A percentile compares a stretch with the other conserved stretches of the same genome.
phyloP scores from a whole-genome alignment of 805 yeast species.

The Yamadazyma sp. region DNA sequence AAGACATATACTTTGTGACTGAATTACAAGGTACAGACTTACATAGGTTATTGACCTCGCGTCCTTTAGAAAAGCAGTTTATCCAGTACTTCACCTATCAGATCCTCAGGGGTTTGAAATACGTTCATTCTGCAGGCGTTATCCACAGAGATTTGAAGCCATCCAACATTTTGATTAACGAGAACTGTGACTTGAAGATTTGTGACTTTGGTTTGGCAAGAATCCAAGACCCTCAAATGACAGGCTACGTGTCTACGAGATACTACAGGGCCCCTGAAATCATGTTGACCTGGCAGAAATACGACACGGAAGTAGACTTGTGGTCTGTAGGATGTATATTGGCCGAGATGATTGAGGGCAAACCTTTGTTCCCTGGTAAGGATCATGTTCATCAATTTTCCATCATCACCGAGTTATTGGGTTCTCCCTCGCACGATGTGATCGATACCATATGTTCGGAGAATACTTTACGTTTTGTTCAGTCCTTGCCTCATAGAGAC shows the following conservation, averaged over 20 bases:
- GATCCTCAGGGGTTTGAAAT: slow-evolving; percentile 83
- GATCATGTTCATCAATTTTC: slow-evolving; percentile 98
- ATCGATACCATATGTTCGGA: slow-evolving; percentile 95
- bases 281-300: slow-evolving; percentile 98
- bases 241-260: slow-evolving; percentile 94
- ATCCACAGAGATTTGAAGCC: slow-evolving; percentile 90
- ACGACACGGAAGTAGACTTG: slow-evolving; percentile 93
- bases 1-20: slow-evolving; percentile 94
- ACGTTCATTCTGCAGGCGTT: slow-evolving; percentile 90
- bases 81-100: slow-evolving; percentile 96
- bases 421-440: slow-evolving; percentile 95
- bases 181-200: slow-evolving; percentile 86
- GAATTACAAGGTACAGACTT: slow-evolving; percentile 96
- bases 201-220: slow-evolving; percentile 96
- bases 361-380: slow-evolving; percentile 95
- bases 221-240: slow-evolving; percentile 98
- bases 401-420: slow-evolving; percentile 92
- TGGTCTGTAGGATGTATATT: slow-evolving; percentile 98
- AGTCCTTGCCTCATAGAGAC: slow-evolving; percentile 87
- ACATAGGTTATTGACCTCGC: slow-evolving; percentile 83
- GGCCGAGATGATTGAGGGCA: slow-evolving; percentile 97
- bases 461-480: slow-evolving; percentile 90
- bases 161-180: slow-evolving; percentile 78
- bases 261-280: slow-evolving; percentile 98
- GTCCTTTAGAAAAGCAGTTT: slow-evolving; percentile 95